Percentiles rank a stretch among this genome's conserved stretches.
These are phyloP conservation scores for Brettanomyces anomalus DNA, from an alignment of 805 yeast genomes.

Conservation along the genomic window DNA sequence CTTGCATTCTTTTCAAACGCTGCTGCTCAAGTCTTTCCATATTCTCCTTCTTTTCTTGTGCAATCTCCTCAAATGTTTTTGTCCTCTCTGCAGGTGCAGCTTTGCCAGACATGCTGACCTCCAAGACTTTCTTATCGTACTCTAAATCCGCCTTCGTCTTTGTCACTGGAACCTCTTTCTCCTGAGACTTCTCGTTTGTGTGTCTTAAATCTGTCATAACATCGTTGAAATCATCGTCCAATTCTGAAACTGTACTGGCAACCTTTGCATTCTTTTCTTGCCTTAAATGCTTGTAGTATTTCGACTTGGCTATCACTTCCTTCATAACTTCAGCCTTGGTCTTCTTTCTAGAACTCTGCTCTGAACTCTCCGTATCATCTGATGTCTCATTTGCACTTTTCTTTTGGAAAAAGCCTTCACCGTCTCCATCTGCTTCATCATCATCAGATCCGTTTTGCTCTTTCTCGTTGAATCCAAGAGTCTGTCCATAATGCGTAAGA, in stretches of 20 bases:
- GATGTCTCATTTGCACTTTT: conserved; percentile 29
- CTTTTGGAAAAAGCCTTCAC: conserved; percentile 24
- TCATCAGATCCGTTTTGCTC: conserved; percentile 27
- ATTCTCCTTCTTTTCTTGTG: conserved; percentile 50
- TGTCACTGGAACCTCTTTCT: conserved; percentile 19
- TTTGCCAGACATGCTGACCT: conserved; percentile 60
- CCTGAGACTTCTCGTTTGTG: conserved; percentile 16
- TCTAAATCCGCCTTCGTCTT: conserved; percentile 36
- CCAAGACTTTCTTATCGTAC: conserved; percentile 60
- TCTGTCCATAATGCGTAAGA: conserved; percentile 77
- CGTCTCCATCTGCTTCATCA: conserved; percentile 26
- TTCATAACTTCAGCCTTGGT: conserved; percentile 81
- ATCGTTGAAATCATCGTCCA: conserved; percentile 68
- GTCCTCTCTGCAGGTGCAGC: conserved; percentile 79
- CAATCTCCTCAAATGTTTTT: conserved; percentile 65
- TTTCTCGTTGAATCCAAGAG: conserved; percentile 28
- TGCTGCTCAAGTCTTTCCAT: conserved; percentile 57
- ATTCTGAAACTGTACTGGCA: conserved; percentile 51
- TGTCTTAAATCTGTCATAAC: conserved; percentile 37
- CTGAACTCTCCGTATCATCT: conserved; percentile 16
- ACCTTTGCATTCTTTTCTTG: conserved; percentile 53
- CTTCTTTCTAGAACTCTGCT: conserved; percentile 48
- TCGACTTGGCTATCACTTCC: conserved; percentile 76
- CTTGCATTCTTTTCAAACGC: conserved; percentile 68
- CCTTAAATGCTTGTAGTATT: conserved; percentile 67